A percentile compares a stretch with the other conserved stretches of the same genome.
Evolutionary conservation across 2,329 filamentous ascomycete genomes (phyloP).

Genomic region (Karstenula rhodostoma): DNA sequence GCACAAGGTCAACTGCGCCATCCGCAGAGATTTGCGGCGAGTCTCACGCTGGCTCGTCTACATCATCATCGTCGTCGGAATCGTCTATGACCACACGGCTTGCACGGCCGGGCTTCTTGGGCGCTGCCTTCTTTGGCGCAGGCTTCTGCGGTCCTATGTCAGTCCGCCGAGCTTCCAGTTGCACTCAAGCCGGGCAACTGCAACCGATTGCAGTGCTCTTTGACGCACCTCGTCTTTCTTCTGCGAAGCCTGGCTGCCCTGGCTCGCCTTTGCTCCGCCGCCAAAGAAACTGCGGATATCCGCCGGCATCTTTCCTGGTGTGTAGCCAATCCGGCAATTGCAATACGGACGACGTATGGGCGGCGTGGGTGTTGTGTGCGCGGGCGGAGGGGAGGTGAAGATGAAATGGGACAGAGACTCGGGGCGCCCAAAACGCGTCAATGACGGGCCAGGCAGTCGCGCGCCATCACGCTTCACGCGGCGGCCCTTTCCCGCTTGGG

Average conservation of each 20-base stretch:
- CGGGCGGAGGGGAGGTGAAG: background rate
- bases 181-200: slow-evolving; percentile 8
- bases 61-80: slow-evolving; percentile 72
- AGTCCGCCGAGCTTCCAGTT: slow-evolving; percentile 17
- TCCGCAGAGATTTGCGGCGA: background rate
- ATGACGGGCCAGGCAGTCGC: slow-evolving; percentile 21
- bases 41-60: slow-evolving; percentile 47
- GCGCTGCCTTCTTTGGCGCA: slow-evolving; percentile 46
- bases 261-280: slow-evolving; percentile 72
- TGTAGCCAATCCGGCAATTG: background rate
- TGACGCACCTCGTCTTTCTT: slow-evolving; percentile 44
- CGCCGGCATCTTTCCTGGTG: slow-evolving; percentile 67
- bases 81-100: slow-evolving; percentile 68
- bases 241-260: slow-evolving; percentile 40
- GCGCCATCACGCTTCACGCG: slow-evolving; percentile 30
- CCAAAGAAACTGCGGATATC: slow-evolving; percentile 95
- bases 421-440: slow-evolving; percentile 24
- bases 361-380: slow-evolving; percentile 9
- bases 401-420: background rate
- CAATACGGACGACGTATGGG: background rate
- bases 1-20: slow-evolving; percentile 31
- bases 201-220: background rate
- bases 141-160: slow-evolving; percentile 26
- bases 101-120: slow-evolving; percentile 54
- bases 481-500: slow-evolving; percentile 24